phyloP scores from a whole-genome alignment of 345 rosid genomes.

The Punica granatum region DNA sequence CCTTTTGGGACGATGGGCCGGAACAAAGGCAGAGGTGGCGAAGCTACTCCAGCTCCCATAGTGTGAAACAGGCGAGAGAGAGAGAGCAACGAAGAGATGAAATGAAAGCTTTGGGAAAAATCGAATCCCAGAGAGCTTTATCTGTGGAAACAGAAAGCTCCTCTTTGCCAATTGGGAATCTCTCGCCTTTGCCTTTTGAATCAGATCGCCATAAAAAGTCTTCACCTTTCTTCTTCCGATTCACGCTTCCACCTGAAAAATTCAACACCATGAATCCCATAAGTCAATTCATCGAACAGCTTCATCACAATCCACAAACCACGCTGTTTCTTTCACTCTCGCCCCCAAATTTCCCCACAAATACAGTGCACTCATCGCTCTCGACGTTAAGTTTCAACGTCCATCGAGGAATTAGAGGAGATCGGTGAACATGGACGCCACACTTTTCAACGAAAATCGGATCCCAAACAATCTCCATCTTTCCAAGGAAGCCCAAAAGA shows the following conservation, averaged over 20 bases:
- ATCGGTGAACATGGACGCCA: not conserved
- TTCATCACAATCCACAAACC: not conserved
- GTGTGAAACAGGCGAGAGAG: constrained; percentile 3
- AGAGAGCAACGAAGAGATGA: not conserved
- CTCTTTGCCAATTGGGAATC: not conserved
- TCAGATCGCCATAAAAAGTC: not conserved
- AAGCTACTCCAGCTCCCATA: constrained; percentile 65
- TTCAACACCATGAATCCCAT: constrained; percentile 1
- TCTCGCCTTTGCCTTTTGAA: not conserved
- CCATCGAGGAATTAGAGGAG: not conserved
- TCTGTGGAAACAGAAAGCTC: not conserved
- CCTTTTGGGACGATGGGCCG: constrained; percentile 40
- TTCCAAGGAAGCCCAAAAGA: not conserved
- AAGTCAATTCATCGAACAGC: constrained; percentile 7
- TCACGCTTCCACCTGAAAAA: constrained; percentile 9
- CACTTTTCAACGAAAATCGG: constrained; percentile 7
- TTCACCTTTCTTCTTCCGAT: not conserved
- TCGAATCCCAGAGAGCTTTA: not conserved
- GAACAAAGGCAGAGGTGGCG: constrained; percentile 48
- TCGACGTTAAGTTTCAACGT: not conserved
- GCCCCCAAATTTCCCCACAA: not conserved
- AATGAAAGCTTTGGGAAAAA: constrained; percentile 2
- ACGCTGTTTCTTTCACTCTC: not conserved
- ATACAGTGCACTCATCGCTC: not conserved
- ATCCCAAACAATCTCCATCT: constrained; percentile 6